phyloP scores from a whole-genome alignment of 306 rosid species.

The Fragaria nilgerrensis region DNA sequence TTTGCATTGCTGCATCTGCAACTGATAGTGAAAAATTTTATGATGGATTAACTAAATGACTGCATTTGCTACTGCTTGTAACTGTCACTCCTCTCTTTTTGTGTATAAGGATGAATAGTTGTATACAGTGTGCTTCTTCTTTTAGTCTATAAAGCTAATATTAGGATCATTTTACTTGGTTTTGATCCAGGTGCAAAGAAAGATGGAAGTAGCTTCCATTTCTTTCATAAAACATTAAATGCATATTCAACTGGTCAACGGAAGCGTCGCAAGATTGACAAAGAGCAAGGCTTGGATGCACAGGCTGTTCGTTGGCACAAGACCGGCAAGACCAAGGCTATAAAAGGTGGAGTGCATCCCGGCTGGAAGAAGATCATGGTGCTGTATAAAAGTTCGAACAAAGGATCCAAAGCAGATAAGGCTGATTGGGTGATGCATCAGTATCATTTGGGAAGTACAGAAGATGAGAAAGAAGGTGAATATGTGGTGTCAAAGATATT shows the following conservation, averaged over 20 bases:
- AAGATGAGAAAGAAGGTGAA: conserved; percentile 75
- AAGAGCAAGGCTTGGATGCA: conserved; percentile 22
- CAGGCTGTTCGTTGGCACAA: conserved; percentile 64
- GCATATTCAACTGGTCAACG: conserved; percentile 82
- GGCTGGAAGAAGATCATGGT: conserved; percentile 91
- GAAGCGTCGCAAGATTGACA: conserved; percentile 56
- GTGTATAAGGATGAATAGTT: neutral
- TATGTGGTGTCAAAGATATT: conserved; percentile 75
- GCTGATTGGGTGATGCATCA: conserved; percentile 90
- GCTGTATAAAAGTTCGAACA: conserved; percentile 58
- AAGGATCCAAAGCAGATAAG: conserved; percentile 57
- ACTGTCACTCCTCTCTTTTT: neutral
- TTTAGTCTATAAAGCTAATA: neutral
- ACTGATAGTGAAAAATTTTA: neutral
- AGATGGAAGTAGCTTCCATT: conserved; percentile 74
- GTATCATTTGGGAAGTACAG: conserved; percentile 76
- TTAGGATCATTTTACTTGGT: neutral
- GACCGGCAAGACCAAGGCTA: conserved; percentile 50
- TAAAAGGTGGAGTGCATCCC: conserved; percentile 40
- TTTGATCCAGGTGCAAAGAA: conserved; percentile 66
- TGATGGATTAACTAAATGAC: neutral
- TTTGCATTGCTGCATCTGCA: neutral
- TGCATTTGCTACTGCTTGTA: neutral
- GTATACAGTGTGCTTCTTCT: neutral
- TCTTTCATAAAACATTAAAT: conserved; percentile 67